Conservation (phyloP, 176 grass and related monocot species). For the Zoysia japonica region DNA sequence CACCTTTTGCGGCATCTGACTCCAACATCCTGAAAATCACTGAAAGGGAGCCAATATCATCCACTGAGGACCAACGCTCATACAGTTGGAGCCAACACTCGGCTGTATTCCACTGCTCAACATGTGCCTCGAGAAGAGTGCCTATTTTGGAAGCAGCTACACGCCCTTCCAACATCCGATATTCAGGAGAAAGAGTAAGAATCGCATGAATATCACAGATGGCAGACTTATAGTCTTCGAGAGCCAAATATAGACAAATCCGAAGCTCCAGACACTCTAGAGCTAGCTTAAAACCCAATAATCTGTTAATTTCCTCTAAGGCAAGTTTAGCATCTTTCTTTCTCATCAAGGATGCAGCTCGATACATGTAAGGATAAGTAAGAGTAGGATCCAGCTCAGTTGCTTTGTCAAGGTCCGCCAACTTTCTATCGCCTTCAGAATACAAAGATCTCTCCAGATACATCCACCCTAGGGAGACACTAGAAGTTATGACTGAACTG, state of each 20-base stretch:
- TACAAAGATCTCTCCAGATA: slow-evolving; percentile 83
- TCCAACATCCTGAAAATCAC: slow-evolving; percentile 93
- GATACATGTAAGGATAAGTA: slow-evolving; percentile 89
- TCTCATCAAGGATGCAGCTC: slow-evolving; percentile 79
- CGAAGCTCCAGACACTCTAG: slow-evolving; percentile 84
- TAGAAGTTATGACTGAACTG: slow-evolving; percentile 69
- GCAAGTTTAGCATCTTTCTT: slow-evolving; percentile 78
- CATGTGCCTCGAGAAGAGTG: slow-evolving; percentile 70
- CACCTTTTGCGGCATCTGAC: slow-evolving; percentile 82
- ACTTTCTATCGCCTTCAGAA: slow-evolving; percentile 62
- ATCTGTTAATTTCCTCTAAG: slow-evolving; percentile 74
- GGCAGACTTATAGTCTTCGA: slow-evolving; percentile 81
- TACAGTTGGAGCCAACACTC: slow-evolving; percentile 97
- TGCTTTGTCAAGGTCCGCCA: slow-evolving; percentile 75
- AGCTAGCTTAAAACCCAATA: slow-evolving; percentile 84
- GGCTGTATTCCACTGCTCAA: slow-evolving; percentile 83
- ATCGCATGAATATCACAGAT: slow-evolving; percentile 88
- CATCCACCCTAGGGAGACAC: slow-evolving; percentile 85
- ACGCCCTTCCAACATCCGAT: slow-evolving; percentile 84
- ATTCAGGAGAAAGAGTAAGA: slow-evolving; percentile 74
- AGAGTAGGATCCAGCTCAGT: slow-evolving; percentile 87
- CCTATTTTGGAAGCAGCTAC: slow-evolving; percentile 80
- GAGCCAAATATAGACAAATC: slow-evolving; percentile 72
- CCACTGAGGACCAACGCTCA: slow-evolving; percentile 81
- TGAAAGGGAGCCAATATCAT: slow-evolving; percentile 90